A percentile compares a stretch with the other conserved stretches of the same genome.
Evolutionary conservation across 2,329 filamentous ascomycete genomes (phyloP).

Genomic region (Talaromyces sp.): DNA sequence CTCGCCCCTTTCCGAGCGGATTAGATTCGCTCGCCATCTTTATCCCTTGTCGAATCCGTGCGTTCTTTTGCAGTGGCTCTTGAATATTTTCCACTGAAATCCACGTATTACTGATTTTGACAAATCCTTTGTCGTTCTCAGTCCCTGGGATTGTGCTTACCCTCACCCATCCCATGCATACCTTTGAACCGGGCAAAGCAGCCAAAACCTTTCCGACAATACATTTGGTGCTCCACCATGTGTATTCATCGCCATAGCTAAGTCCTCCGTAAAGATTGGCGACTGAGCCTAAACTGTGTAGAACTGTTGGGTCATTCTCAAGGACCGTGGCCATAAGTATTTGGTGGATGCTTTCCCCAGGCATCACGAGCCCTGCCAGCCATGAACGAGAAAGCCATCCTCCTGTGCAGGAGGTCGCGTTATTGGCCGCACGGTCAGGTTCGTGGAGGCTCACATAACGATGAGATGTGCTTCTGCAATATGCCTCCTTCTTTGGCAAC

Average conservation of each 20-base stretch:
- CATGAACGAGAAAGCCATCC: conserved; percentile 57
- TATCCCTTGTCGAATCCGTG: conserved; percentile 45
- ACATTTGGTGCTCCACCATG: conserved; percentile 58
- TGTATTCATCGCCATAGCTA: conserved; percentile 42
- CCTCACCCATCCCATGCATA: conserved; percentile 57
- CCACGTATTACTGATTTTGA: conserved; percentile 46
- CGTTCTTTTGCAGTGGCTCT: conserved; percentile 22
- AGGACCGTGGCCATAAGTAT: conserved; percentile 56
- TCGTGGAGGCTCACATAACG: conserved; percentile 30
- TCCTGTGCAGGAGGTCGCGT: conserved; percentile 30
- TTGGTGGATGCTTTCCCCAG: conserved; percentile 53
- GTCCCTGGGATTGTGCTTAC: conserved; percentile 38
- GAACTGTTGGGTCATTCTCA: conserved; percentile 53
- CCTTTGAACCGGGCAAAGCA: conserved; percentile 42
- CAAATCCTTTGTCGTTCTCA: conserved; percentile 16
- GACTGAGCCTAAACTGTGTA: conserved; percentile 48
- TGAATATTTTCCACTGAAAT: conserved; percentile 43
- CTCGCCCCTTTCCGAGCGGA: conserved; percentile 38
- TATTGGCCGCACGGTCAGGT: conserved; percentile 12
- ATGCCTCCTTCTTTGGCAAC: conserved; percentile 29
- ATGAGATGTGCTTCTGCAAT: conserved; percentile 28
- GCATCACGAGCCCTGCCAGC: conserved; percentile 54
- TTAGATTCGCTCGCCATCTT: conserved; percentile 39
- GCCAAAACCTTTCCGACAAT: conserved; percentile 55
- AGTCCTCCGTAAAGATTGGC: conserved; percentile 57